Conservation (phyloP, 2,329 filamentous ascomycete species). For the Penicillium sp. region DNA sequence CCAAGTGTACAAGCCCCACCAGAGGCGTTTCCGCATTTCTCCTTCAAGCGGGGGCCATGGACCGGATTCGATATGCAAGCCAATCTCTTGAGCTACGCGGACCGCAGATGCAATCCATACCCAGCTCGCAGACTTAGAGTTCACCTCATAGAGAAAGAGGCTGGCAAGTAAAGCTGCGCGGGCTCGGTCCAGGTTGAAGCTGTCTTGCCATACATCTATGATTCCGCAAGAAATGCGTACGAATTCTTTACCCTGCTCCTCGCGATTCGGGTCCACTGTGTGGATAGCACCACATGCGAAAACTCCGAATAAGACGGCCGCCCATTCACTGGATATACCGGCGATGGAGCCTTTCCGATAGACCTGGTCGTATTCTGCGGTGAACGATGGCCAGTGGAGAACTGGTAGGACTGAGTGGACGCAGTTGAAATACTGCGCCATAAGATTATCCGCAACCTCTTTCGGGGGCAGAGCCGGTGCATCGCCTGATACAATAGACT, state of each 20-base stretch:
- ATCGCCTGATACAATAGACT: constrained; percentile 53
- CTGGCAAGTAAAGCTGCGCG: constrained; percentile 71
- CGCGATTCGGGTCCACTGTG: constrained; percentile 58
- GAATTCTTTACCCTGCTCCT: constrained; percentile 63
- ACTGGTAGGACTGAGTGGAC: constrained; percentile 82
- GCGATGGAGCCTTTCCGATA: constrained; percentile 67
- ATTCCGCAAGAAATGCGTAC: constrained; percentile 70
- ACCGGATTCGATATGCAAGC: constrained; percentile 73
- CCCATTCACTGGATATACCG: constrained; percentile 67
- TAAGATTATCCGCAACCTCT: constrained; percentile 67
- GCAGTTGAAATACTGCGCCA: constrained; percentile 73
- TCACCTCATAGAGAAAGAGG: constrained; percentile 81
- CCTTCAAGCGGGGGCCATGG: constrained; percentile 73
- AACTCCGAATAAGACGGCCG: constrained; percentile 78
- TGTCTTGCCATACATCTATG: constrained; percentile 80
- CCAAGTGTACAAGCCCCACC: constrained; percentile 92
- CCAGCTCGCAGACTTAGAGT: constrained; percentile 81
- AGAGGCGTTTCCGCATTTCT: constrained; percentile 83
- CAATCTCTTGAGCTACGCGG: constrained; percentile 78
- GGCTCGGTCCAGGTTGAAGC: constrained; percentile 73
- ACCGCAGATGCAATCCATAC: constrained; percentile 81
- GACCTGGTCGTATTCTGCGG: constrained; percentile 71
- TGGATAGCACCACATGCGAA: constrained; percentile 82
- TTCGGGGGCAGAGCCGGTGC: constrained; percentile 70
- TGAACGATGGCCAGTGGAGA: constrained; percentile 83